A percentile compares a stretch with the other conserved stretches of the same genome.
These are phyloP conservation scores for Vitis hybrid DNA, from an alignment of 177 flowering plant genomes.

Conservation along the genomic window DNA sequence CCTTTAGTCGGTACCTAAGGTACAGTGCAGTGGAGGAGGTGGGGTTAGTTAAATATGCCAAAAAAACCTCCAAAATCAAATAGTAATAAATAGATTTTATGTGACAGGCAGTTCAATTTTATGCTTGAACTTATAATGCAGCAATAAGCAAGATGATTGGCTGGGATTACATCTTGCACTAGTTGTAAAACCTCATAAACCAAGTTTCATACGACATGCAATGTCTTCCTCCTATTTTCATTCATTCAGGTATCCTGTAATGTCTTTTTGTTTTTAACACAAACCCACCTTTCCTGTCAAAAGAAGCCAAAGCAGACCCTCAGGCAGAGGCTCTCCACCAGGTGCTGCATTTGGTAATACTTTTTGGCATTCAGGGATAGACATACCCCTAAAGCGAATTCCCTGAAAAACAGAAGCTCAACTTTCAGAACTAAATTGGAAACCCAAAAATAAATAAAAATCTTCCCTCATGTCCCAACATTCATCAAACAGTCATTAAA, in stretches of 20 bases:
- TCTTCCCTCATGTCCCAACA: neutral
- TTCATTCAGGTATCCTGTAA: neutral
- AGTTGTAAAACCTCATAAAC: neutral
- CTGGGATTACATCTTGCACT: neutral
- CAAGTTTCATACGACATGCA: no score
- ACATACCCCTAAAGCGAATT: conserved; percentile 90
- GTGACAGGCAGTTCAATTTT: neutral
- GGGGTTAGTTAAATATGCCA: neutral
- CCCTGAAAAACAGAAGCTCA: conserved; percentile 50
- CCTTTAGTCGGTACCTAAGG: conserved; percentile 84
- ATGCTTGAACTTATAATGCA: neutral
- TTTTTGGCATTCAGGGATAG: conserved; percentile 98
- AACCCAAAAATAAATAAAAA: neutral
- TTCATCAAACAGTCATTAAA: neutral
- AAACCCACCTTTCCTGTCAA: conserved; percentile 83
- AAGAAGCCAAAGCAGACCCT: conserved; percentile 97
- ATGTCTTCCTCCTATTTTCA: no score
- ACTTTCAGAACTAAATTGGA: neutral
- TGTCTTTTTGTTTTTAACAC: neutral
- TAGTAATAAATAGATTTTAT: neutral
- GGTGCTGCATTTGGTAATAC: conserved; percentile 77
- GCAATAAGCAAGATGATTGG: neutral
- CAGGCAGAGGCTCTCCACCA: conserved; percentile 96
- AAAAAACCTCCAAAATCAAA: neutral
- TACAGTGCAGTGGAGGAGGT: neutral